A percentile compares a stretch with the other conserved stretches of the same genome.
These are phyloP conservation scores for Butyriboletus loyo DNA, from an alignment of 768 basidiomycete species.

Conservation along the genomic window DNA sequence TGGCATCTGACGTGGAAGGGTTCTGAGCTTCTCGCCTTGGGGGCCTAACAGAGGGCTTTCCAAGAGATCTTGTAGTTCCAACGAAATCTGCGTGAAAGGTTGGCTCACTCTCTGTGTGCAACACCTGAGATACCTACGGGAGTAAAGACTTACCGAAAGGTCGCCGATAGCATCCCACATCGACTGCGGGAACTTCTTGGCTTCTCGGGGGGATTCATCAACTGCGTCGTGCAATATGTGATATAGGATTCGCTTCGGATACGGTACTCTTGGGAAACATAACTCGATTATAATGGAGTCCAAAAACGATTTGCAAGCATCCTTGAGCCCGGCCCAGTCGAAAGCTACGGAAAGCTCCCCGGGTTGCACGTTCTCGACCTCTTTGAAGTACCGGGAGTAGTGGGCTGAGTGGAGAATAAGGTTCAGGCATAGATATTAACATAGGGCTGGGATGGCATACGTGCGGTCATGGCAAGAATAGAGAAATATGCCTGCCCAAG, in stretches of 20 bases:
- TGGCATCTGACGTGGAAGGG: slow-evolving; percentile 49
- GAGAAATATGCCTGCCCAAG: slow-evolving; percentile 66
- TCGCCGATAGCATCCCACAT: slow-evolving; percentile 84
- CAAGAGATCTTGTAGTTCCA: slow-evolving; percentile 64
- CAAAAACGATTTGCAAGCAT: slow-evolving; percentile 70
- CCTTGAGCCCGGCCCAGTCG: slow-evolving; percentile 59
- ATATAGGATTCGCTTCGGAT: slow-evolving; percentile 64
- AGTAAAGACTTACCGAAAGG: slow-evolving; percentile 55
- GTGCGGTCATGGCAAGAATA: slow-evolving; percentile 63
- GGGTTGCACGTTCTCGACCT: slow-evolving; percentile 33
- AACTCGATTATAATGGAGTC: slow-evolving; percentile 84
- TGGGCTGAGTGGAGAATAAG: slow-evolving; percentile 47
- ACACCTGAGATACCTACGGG: slow-evolving; percentile 40
- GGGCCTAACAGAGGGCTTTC: slow-evolving; percentile 58
- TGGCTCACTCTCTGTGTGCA: neutral
- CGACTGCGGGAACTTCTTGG: slow-evolving; percentile 71
- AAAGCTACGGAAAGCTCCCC: slow-evolving; percentile 58
- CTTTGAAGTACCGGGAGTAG: slow-evolving; percentile 69
- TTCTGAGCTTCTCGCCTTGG: slow-evolving; percentile 53
- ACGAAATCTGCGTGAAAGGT: slow-evolving; percentile 44
- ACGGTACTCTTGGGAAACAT: slow-evolving; percentile 67
- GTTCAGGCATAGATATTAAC: neutral
- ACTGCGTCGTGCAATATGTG: slow-evolving; percentile 68
- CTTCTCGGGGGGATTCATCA: slow-evolving; percentile 69
- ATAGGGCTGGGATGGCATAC: slow-evolving; percentile 41